Base-by-base conservation (phyloP, 805 yeast genomes). In the Hanseniaspora clermontiae region DNA sequence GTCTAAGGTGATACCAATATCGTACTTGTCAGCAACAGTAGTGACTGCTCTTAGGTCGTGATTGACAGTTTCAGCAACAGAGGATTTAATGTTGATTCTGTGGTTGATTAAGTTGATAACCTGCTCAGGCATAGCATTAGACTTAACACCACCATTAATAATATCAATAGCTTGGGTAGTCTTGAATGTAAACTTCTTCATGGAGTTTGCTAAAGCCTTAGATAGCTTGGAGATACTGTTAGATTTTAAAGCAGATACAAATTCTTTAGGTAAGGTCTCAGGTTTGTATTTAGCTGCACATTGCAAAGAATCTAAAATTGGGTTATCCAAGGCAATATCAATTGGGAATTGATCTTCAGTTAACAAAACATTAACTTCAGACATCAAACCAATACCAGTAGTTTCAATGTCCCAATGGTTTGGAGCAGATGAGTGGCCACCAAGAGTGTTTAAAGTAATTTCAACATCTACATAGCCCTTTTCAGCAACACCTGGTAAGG, bases 351-450 rank as follows among this genome's bases (percentile, higher is more conserved):
- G 81, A 57, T 77, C 76, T 12, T 68, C 65, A 65, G 87, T 95
- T 43, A 85, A 71, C 34, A 65, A 61, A 8, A 70, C 67, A 14
- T 81, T 72, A 58, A 85, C 71, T 57, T 81, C 79, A 7, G 85
- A 74, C 57, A 80, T 69, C 40, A 85, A 74, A 3, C 90, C 95
- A 68, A 86, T 84, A 4, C 84, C 75, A 2, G 91, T 84, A 64
- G 85, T 90, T 57, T 78, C 82, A 50, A 50, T 39, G 15, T 56
- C 58, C 58, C 58, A 56, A 34, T 50, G 54, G 1, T 87, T 87
- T 3, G 90, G 88, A 20, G 76, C 66, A 6, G 87, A 81, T 0
- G 87, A 78, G 62, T 83, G 90, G 5, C 90, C 90, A 32, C 90
- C 90, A 7, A 80, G 77, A 24, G 83, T 77, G 40, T 69, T 68